Evolutionary conservation across 768 basidiomycete species (phyloP).

Genomic region (Amanita muscaria): DNA sequence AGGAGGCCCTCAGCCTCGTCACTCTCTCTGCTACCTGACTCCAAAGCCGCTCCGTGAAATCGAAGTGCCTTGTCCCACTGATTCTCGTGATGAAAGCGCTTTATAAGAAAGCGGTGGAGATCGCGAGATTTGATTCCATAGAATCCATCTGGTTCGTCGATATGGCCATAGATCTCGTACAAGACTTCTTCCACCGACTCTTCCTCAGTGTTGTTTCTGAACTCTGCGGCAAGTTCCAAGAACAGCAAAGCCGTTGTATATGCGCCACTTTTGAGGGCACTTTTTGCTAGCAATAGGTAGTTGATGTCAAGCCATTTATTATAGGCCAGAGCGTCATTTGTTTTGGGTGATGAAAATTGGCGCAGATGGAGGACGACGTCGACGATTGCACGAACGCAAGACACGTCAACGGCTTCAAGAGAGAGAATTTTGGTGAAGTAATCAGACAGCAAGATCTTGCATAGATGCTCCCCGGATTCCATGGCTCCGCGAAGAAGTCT

Average conservation of each 20-base stretch:
- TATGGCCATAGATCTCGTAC: slow-evolving; percentile 89
- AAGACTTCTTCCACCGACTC: slow-evolving; percentile 55
- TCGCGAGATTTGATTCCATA: slow-evolving; percentile 84
- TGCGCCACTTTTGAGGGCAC: slow-evolving; percentile 69
- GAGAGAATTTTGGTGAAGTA: slow-evolving; percentile 54
- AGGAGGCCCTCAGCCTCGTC: slow-evolving; percentile 57
- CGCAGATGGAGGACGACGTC: slow-evolving; percentile 77
- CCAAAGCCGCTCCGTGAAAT: slow-evolving; percentile 80
- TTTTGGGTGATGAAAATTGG: slow-evolving; percentile 38
- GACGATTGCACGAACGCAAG: slow-evolving; percentile 54
- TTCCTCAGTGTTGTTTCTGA: slow-evolving; percentile 21
- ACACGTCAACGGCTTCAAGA: slow-evolving; percentile 25
- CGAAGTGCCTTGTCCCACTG: slow-evolving; percentile 90
- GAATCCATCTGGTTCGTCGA: slow-evolving; percentile 97
- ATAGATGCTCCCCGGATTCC: slow-evolving; percentile 10
- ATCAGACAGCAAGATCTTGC: slow-evolving; percentile 30
- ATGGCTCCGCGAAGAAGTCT: slow-evolving; percentile 39
- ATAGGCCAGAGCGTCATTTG: slow-evolving; percentile 36
- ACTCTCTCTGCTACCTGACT: slow-evolving; percentile 40
- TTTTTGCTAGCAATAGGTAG: slow-evolving; percentile 58
- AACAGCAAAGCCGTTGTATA: slow-evolving; percentile 89
- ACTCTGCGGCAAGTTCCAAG: slow-evolving; percentile 68
- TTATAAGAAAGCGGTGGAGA: slow-evolving; percentile 71
- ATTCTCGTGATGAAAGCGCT: slow-evolving; percentile 84
- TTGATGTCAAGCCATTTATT: slow-evolving; percentile 81